Conservation (phyloP, 257 asterid genomes). For the Mitragyna speciosa region DNA sequence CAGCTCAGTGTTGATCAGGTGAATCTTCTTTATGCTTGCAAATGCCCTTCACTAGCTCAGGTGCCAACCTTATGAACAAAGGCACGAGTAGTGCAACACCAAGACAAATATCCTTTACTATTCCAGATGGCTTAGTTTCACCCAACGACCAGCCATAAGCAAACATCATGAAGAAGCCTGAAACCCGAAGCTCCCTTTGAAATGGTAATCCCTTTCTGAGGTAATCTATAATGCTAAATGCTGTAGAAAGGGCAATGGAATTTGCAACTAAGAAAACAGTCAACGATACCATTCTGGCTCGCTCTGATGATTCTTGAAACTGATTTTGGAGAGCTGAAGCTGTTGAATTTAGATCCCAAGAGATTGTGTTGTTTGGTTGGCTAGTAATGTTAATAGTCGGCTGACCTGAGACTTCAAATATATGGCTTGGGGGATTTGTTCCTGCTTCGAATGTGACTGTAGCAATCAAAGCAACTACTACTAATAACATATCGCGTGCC, state of each 20-base stretch:
- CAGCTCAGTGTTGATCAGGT: background rate
- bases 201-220: slow-evolving; percentile 22
- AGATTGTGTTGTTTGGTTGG: background rate
- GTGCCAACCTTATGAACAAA: slow-evolving; percentile 7
- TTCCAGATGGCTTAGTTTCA: slow-evolving; percentile 17
- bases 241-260: slow-evolving; percentile 18
- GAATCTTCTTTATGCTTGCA: background rate
- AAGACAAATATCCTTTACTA: background rate
- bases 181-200: slow-evolving; percentile 26
- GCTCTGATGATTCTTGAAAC: background rate
- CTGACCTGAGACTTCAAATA: background rate
- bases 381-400: background rate
- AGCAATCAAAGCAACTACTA: slow-evolving; percentile 41
- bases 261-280: slow-evolving; percentile 21
- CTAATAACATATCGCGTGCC: slow-evolving; percentile 38
- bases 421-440: slow-evolving; percentile 21
- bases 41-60: background rate
- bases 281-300: background rate
- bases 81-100: background rate
- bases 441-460: slow-evolving; percentile 50
- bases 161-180: slow-evolving; percentile 15
- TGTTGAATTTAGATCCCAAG: background rate
- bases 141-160: slow-evolving; percentile 22
- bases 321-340: background rate
- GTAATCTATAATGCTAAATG: slow-evolving; percentile 17